A percentile compares a stretch with the other conserved stretches of the same genome.
Evolutionary conservation across 208 protist species (phyloP).

Genomic region (Leishmania turanica): DNA sequence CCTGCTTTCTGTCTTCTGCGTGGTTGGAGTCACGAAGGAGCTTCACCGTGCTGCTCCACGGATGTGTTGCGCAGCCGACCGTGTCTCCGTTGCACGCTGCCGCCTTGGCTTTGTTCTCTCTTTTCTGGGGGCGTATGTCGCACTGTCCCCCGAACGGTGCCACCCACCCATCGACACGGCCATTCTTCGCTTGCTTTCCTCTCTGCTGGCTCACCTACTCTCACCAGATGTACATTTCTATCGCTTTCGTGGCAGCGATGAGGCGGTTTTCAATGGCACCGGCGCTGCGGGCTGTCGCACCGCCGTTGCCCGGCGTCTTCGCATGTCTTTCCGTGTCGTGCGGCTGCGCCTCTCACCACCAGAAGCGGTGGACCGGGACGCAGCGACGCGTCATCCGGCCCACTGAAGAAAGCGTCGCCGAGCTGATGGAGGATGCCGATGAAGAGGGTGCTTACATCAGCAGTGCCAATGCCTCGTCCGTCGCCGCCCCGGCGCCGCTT

Average conservation of each 20-base stretch:
- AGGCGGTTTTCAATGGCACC: constrained; percentile 2
- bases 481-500: neutral
- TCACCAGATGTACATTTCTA: neutral
- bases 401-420: constrained; percentile 24
- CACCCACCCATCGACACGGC: neutral
- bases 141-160: neutral
- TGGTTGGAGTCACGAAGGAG: neutral
- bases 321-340: neutral
- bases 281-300: neutral
- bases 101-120: neutral
- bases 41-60: too few species aligned
- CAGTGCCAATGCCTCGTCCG: neutral
- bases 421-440: constrained; percentile 31
- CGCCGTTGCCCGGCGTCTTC: neutral
- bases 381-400: constrained; percentile 25
- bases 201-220: neutral
- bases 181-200: neutral
- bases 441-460: neutral
- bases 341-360: neutral
- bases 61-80: neutral
- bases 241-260: neutral
- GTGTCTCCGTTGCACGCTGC: neutral
- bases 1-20: neutral
- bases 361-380: constrained; percentile 16
- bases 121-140: neutral